Evolutionary conservation across 257 asterid genomes (phyloP), one percentile per base, ranked within the genome.

Genomic region (Capsicum rhomboideum): DNA sequence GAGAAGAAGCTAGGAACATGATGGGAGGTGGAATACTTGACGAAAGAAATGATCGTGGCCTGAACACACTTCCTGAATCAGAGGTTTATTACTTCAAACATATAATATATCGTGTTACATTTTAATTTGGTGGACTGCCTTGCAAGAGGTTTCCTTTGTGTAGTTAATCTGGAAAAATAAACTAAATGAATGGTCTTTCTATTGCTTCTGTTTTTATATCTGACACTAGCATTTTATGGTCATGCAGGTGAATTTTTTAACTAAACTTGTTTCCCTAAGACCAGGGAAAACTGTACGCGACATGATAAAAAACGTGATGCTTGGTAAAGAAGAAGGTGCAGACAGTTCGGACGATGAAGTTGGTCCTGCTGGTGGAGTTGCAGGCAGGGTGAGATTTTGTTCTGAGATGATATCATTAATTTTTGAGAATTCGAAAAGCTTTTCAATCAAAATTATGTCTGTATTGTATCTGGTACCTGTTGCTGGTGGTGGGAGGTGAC

Each of bases 1-100:
- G 98, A 93, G 99, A 96, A 93, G 99, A 96, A 92, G 97, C 99
- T 67, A 92, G 98, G 88, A 90, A 90, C 86, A 96, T 94, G 99
- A 93, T 96, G 98, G 98, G 99, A 29, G 99, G 99, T 84, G 99
- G 99, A 84, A 87, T 96, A 89, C 90, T 96, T 31, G 98, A 96
- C 83, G 98, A 94, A 88, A 92, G 99, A 92, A 96, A 96, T 86
- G 94, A 95, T 63, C 98, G 98, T 58, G 98, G 99, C 87, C 90
- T 94, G 79, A 92, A 68, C 63, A 94, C 93, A 21, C 98, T 96
- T 52, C 99, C 98, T 82, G 94, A 96, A 90, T 89, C 99, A 69
- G 98, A 94, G 98, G 99, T 96, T 80, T 84, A 80, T 87, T 83
- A 21, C 82, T 21, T 78, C 21, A 50, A 26, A 26, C 26, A 75